phyloP scores from a whole-genome alignment of 768 basidiomycete species.

The Steccherinum ochraceum region DNA sequence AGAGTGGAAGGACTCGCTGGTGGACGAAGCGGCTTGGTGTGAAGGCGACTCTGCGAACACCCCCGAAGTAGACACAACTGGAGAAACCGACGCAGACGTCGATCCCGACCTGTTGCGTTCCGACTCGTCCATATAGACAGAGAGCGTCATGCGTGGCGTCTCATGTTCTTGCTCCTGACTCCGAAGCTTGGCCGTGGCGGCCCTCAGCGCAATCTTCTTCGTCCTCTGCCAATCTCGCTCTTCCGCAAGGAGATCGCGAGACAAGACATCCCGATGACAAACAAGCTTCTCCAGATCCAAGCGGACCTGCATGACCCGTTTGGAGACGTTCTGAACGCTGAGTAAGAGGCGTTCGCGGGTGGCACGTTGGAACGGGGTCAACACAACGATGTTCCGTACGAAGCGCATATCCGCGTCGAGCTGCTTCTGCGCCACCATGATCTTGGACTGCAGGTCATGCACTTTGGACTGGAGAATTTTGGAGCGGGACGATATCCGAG shows the following conservation, averaged over 20 bases:
- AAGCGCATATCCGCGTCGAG: slow-evolving; percentile 67
- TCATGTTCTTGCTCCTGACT: slow-evolving; percentile 5
- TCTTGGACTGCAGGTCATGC: slow-evolving; percentile 52
- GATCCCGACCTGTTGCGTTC: slow-evolving; percentile 2
- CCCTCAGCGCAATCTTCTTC: slow-evolving; percentile 65
- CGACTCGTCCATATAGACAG: slow-evolving; percentile 16
- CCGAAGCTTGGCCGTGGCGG: slow-evolving; percentile 57
- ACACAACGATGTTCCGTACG: slow-evolving; percentile 73
- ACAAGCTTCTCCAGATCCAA: slow-evolving; percentile 65
- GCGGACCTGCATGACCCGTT: slow-evolving; percentile 58
- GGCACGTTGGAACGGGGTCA: slow-evolving; percentile 82
- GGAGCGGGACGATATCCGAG: slow-evolving; percentile 44
- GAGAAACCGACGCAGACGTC: too few relatives aligned
- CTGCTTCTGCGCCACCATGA: slow-evolving; percentile 45
- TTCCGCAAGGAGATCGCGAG: slow-evolving; percentile 70
- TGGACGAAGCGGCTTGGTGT: slow-evolving; percentile 33
- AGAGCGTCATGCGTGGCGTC: slow-evolving; percentile 15
- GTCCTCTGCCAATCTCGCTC: slow-evolving; percentile 57
- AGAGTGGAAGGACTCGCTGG: slow-evolving; percentile 61
- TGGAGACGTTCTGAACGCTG: slow-evolving; percentile 56
- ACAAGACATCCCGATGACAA: slow-evolving; percentile 75
- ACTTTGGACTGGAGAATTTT: slow-evolving; percentile 57
- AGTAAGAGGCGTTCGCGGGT: slow-evolving; percentile 72
- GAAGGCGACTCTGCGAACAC: not conserved
- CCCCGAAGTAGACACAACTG: too few relatives aligned